A percentile compares a stretch with the other conserved stretches of the same genome.
phyloP scores from a whole-genome alignment of 345 rosid species.

The Linum tenue region DNA sequence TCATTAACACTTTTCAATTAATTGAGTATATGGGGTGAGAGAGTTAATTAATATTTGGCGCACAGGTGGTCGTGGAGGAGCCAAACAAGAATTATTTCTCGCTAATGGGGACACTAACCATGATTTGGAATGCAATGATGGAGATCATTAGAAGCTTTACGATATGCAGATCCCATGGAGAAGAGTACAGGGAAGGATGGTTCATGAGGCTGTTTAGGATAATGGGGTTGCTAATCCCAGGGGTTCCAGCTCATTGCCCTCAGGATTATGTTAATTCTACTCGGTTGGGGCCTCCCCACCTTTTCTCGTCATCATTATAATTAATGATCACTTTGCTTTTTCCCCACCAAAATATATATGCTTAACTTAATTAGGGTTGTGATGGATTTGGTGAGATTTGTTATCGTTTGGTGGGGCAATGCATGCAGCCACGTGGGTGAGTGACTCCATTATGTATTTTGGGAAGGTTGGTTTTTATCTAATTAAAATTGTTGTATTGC shows the following conservation, averaged over 20 bases:
- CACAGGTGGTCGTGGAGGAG: constrained; percentile 45
- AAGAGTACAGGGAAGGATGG: constrained; percentile 2
- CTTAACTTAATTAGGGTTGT: no score
- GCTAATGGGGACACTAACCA: constrained; percentile 10
- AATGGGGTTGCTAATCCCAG: neutral
- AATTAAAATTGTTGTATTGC: no score
- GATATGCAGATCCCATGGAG: constrained; percentile 8
- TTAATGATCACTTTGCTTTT: no score
- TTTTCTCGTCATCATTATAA: no score
- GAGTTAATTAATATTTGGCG: neutral
- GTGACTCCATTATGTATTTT: no score
- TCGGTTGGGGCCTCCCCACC: neutral
- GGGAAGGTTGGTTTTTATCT: no score
- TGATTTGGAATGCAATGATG: constrained; percentile 25
- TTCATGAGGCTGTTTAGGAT: neutral
- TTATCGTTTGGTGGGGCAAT: no score
- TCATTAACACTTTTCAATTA: neutral
- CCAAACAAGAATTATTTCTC: constrained; percentile 51
- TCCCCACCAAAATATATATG: no score
- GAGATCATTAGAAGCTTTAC: constrained; percentile 60
- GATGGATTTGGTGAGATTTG: no score
- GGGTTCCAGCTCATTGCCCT: neutral
- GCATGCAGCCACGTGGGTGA: no score
- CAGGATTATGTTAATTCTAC: constrained; percentile 16
- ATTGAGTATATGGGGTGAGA: neutral